Base-by-base conservation (phyloP, 805 yeast genomes). In the Danielozyma ontarioensis region DNA sequence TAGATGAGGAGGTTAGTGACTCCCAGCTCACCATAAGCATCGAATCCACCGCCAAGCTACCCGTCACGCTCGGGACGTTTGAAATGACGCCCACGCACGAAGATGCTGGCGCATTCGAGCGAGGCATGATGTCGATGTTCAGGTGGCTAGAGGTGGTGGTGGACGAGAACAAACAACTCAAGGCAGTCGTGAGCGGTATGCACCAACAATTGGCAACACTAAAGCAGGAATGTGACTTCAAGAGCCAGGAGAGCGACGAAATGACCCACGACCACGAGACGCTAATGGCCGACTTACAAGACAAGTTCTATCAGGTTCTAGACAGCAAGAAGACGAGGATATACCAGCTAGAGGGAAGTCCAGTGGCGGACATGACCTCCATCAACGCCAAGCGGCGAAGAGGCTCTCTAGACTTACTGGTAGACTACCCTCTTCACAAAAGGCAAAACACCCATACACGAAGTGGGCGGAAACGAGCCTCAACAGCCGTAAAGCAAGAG, bases 31-130 rank as follows among this genome's bases (percentile, higher is more conserved):
- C 14, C 13, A 5, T 11, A 7, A 12, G 26, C 26, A 12, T 24
- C 27, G 8, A 54, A 33, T 51, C 59, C 5, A 40, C 31, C 2
- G 54, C 48, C 6, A 45, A 42, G 27, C 34, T 59, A 11, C 53
- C 62, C 2, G 37, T 50, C 8, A 55, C 62, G 0, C 41, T 50
- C 8, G 64, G 62, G 2, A 37, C 50, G 3, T 33, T 59, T n/a
- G 32, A 29, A 12, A 34, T 57, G 13, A 29, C 35, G 4, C 44
- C 48, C 11, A 39, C 48, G 10, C 53, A 54, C 25, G 42, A 47
- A 6, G 44, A 37, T 13, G 39, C 32, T 14, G 39, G 37, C 6
- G 55, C 45, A 27, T 41, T 41, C 23, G 44, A 47, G 39, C n/a
- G n/a, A n/a, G n/a, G n/a, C n/a, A n/a, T n/a, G n/a, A n/a, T n/a